Conservation (phyloP, 305 asterid genomes). For the Nicotiana rustica region DNA sequence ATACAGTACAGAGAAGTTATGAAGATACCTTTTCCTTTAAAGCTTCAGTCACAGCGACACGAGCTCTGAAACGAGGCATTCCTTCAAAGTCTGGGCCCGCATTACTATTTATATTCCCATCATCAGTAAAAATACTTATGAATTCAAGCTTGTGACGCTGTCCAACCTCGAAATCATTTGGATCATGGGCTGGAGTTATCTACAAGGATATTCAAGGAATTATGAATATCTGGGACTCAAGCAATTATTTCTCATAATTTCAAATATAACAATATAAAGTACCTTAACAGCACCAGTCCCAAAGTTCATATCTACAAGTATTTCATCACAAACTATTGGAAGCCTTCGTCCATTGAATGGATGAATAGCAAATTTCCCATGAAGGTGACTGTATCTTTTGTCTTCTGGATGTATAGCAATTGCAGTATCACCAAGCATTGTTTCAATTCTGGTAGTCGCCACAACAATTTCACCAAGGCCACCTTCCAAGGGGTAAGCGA, state of each 20-base stretch:
- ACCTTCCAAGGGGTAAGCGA: slow-evolving; percentile 94
- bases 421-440: slow-evolving; percentile 98
- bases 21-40: slow-evolving; percentile 63
- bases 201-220: slow-evolving; percentile 44
- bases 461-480: slow-evolving; percentile 88
- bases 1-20: neutral
- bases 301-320: slow-evolving; percentile 86
- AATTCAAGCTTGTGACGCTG: slow-evolving; percentile 75
- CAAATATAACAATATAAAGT: slow-evolving; percentile 29
- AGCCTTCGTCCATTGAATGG: slow-evolving; percentile 91
- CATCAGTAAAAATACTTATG: slow-evolving; percentile 82
- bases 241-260: slow-evolving; percentile 3
- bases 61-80: slow-evolving; percentile 85
- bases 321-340: slow-evolving; percentile 86
- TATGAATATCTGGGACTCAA: slow-evolving; percentile 1
- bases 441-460: slow-evolving; percentile 95
- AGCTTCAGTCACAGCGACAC: slow-evolving; percentile 71
- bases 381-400: slow-evolving; percentile 77
- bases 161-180: slow-evolving; percentile 89
- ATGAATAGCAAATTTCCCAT: slow-evolving; percentile 81
- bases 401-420: slow-evolving; percentile 95
- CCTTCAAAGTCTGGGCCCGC: slow-evolving; percentile 75
- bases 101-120: slow-evolving; percentile 79
- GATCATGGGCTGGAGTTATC: slow-evolving; percentile 95
- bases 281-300: slow-evolving; percentile 99